Conservation (phyloP, 106 monocot genomes). For the Platanthera zijinensis region DNA sequence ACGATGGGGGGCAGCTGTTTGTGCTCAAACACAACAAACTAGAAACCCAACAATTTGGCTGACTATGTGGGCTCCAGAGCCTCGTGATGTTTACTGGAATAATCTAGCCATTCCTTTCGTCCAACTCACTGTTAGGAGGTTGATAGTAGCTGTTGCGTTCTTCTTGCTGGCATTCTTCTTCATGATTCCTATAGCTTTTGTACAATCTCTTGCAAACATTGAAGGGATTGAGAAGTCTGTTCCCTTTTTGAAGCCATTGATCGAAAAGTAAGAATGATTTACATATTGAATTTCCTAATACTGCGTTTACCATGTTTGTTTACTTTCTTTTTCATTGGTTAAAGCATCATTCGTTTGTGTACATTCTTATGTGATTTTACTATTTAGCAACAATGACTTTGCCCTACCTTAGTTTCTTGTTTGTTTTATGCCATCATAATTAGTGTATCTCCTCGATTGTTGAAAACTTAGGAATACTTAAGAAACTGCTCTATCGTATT, state of each 20-base stretch:
- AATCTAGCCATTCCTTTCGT: constrained; percentile 62
- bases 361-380: not conserved
- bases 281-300: not conserved
- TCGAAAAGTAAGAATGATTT: constrained; percentile 32
- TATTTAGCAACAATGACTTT: not conserved
- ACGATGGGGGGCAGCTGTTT: constrained; percentile 62
- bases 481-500: no score
- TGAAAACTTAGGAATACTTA: no score
- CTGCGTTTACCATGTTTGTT: not conserved
- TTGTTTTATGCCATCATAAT: no score
- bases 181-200: constrained; percentile 56
- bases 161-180: constrained; percentile 71
- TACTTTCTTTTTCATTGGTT: not conserved
- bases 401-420: no score
- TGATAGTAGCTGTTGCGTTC: constrained; percentile 42
- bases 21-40: constrained; percentile 68
- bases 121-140: constrained; percentile 31
- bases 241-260: constrained; percentile 51
- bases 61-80: constrained; percentile 65
- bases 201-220: constrained; percentile 64
- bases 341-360: not conserved
- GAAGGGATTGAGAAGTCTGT: constrained; percentile 44
- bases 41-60: constrained; percentile 53
- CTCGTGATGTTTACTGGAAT: constrained; percentile 60
- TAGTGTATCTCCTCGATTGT: no score